Base-by-base conservation (phyloP, 2,329 filamentous ascomycete genomes). In the Colletotrichum theobromicola region DNA sequence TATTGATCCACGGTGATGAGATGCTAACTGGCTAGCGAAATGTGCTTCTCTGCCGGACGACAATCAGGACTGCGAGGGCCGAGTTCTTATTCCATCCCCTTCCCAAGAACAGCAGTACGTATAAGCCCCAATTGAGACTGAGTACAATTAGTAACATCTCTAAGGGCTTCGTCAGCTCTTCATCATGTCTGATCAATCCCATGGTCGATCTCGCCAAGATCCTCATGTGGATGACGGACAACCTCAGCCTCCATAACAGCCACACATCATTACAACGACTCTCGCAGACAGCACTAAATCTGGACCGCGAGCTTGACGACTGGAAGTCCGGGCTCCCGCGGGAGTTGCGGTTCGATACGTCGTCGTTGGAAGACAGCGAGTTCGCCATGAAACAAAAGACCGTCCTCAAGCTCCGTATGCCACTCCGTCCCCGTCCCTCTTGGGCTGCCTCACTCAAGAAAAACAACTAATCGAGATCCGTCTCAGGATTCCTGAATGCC, bases 381-480 rank as follows among this genome's bases (percentile, higher is more conserved):
- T 75, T 75, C 7, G 63, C 68, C 35, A 75, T 75, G 72, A 75
- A 75, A 57, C 72, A 75, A 8, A 75, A 75, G 62, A 75, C 72
- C 0, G 72, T 75, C 1, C 55, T 75, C 16, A 75, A 75, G 9
- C 72, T 75, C 18, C 72, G 72, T 72, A 75, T 6, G 32, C 4
- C 12, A 4, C 1, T 1, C 50, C n/a, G n/a, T n/a, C n/a, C n/a
- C n/a, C n/a, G n/a, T n/a, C 8, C 3, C 1, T 16, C 26, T 16
- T 2, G 1, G n/a, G 42, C 0, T 46, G 12, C n/a, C 7, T n/a
- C 5, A 21, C 7, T 26, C 5, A 9, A 66, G 57, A 7, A 16
- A 28, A 5, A 3, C 26, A 8, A 2, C 3, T 30, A 3, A 55
- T 32, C 66, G 4, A 57, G n/a, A 37, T 0, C 2, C 8, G 0